Base-by-base conservation (phyloP, 371 early-diverging fungal species). In the Aphelidium insulamus region DNA sequence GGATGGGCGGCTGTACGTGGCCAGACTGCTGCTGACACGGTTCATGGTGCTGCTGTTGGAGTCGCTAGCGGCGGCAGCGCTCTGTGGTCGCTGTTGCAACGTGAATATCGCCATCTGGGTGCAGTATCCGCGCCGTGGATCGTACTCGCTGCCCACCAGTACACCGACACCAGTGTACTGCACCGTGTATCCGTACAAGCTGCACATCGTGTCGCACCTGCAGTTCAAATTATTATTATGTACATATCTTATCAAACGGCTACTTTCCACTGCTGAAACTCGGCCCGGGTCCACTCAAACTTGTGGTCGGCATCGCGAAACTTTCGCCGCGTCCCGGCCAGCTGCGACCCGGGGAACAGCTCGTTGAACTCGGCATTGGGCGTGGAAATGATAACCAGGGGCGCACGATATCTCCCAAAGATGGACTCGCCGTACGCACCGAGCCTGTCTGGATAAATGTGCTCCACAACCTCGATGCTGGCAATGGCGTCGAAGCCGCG, bases 321-420 rank as follows among this genome's bases (percentile, higher is more conserved):
- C 9, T 26, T 46, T n/a, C n/a, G n/a, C n/a, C n/a, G n/a, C n/a
- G n/a, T n/a, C n/a, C n/a, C n/a, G 2, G 69, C 49, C 2, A 63
- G 46, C 0, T 57, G 50, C n/a, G 70, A 68, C n/a, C 75, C 76
- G 0, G 74, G 70, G 40, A 86, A 86, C 40, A 77, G 45, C 11
- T 75, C 55, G 44, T 90, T 90, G 53, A 79, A 90, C 50, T 86
- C 87, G 19, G 69, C 73, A 43, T 90, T 90, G 5, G 80, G 77
- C 1, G 77, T 79, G 1, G 76, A 68, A 11, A 77, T 60, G 21
- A 79, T 50, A 30, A 76, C 45, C 7, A 69, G 7, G 4, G 55
- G 43, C 1, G 90, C 82, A 1, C 50, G 47, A 41, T 78, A 77
- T 0, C 38, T 26, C 9, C 74, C 82, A 9, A 90, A 42, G 0